These are phyloP conservation scores for Suhomyces kilbournensis DNA, from an alignment of 805 yeast genomes.

Conservation along the genomic window DNA sequence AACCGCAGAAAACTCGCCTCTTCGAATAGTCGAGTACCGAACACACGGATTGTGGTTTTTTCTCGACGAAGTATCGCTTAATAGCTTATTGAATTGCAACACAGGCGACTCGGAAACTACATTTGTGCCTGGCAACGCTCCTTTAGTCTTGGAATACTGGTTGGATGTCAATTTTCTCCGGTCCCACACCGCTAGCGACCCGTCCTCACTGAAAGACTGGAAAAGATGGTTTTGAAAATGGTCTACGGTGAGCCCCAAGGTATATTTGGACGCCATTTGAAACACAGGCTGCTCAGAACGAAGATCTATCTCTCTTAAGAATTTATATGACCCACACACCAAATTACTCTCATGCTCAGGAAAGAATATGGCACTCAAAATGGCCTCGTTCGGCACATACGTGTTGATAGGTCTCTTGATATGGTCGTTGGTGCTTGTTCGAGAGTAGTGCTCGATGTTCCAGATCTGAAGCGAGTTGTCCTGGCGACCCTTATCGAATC, in stretches of 20 bases:
- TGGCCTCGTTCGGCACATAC: conserved; percentile 69
- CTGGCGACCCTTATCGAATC: conserved; percentile 73
- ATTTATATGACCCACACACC: conserved; percentile 73
- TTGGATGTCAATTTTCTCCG: conserved; percentile 52
- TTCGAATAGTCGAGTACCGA: conserved; percentile 60
- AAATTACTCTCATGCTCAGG: conserved; percentile 54
- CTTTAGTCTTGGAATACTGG: conserved; percentile 12
- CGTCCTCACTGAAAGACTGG: conserved; percentile 78
- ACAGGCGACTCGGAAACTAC: conserved; percentile 51
- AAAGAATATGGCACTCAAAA: conserved; percentile 64
- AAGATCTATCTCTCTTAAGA: conserved; percentile 73
- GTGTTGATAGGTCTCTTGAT: conserved; percentile 52
- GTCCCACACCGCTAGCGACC: conserved; percentile 81
- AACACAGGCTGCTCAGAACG: conserved; percentile 61
- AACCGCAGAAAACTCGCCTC: conserved; percentile 74
- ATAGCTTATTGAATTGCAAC: conserved; percentile 56
- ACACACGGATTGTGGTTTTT: conserved; percentile 63
- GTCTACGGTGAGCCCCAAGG: conserved; percentile 65
- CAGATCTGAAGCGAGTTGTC: conserved; percentile 77
- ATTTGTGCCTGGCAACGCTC: conserved; percentile 9
- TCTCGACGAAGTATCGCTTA: conserved; percentile 55
- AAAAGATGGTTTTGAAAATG: conserved; percentile 66
- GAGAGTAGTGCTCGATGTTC: conserved; percentile 65
- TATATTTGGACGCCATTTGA: conserved; percentile 74
- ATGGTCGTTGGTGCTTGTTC: conserved; percentile 46